phyloP scores from a whole-genome alignment of 371 early-diverging fungal genomes.

The Coemansia sp. region DNA sequence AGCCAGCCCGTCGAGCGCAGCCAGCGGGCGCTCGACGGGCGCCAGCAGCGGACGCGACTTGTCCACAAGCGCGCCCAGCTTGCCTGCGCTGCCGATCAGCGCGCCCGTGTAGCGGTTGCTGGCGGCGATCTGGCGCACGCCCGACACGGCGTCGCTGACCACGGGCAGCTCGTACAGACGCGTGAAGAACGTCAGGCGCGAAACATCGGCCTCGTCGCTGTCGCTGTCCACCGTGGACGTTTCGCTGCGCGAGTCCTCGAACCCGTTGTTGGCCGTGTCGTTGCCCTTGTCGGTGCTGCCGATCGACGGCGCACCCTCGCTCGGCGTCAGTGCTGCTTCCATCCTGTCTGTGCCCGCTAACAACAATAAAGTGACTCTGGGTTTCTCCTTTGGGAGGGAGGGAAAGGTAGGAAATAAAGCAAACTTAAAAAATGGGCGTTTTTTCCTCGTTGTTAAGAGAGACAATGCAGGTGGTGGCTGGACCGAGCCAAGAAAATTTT shows the following conservation, averaged over 20 bases:
- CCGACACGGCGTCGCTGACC: conserved; percentile 58
- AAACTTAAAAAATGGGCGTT: not conserved
- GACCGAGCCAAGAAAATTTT: conserved; percentile 4
- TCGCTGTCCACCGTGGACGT: conserved; percentile 39
- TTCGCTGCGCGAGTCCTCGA: conserved; percentile 43
- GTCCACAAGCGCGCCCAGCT: conserved; percentile 56
- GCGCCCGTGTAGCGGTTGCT: conserved; percentile 53
- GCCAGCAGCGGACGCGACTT: conserved; percentile 39
- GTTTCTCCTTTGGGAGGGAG: no score
- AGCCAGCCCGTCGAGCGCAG: conserved; percentile 60
- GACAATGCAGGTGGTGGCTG: conserved; percentile 1
- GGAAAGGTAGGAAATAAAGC: conserved; percentile 1
- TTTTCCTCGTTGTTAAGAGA: not conserved
- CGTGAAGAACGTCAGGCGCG: conserved; percentile 45
- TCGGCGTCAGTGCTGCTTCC: conserved; percentile 10
- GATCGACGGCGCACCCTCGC: conserved; percentile 1
- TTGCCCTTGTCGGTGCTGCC: conserved; percentile 11
- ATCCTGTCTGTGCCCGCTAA: not conserved
- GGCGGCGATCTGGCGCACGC: conserved; percentile 57
- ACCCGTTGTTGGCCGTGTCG: not conserved
- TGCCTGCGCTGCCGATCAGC: conserved; percentile 45
- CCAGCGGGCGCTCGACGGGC: conserved; percentile 56
- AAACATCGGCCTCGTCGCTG: conserved; percentile 21
- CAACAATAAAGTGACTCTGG: no score
- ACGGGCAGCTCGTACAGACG: conserved; percentile 63